Conservation (phyloP, 2,329 filamentous ascomycete genomes). For the Penicillium sp. region DNA sequence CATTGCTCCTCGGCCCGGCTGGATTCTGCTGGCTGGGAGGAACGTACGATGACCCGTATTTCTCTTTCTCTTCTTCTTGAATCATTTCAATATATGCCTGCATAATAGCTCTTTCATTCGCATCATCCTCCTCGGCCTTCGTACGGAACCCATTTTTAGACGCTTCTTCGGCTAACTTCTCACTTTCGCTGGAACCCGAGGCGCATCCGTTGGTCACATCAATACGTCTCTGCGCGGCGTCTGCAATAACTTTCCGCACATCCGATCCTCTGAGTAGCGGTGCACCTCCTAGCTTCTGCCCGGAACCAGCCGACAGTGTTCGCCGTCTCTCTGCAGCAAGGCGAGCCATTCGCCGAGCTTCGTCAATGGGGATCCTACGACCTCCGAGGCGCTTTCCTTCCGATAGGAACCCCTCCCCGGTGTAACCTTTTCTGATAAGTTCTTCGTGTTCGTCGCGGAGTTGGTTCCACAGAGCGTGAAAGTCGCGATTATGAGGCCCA, state of each 20-base stretch:
- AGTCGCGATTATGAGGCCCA: constrained; percentile 76
- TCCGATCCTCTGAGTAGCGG: constrained; percentile 57
- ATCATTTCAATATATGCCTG: constrained; percentile 82
- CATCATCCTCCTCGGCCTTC: constrained; percentile 80
- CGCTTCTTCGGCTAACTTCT: constrained; percentile 64
- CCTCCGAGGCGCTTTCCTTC: constrained; percentile 72
- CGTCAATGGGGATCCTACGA: constrained; percentile 59
- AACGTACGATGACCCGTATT: constrained; percentile 55
- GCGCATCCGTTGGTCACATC: constrained; percentile 70
- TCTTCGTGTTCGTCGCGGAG: constrained; percentile 80
- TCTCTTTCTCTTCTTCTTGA: constrained; percentile 68
- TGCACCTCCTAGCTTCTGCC: constrained; percentile 68
- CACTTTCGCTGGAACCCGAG: constrained; percentile 62
- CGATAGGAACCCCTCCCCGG: constrained; percentile 81
- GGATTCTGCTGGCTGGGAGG: constrained; percentile 52
- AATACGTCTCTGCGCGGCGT: constrained; percentile 66
- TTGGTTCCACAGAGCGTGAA: constrained; percentile 84
- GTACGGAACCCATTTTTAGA: constrained; percentile 73
- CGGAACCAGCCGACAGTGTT: constrained; percentile 57
- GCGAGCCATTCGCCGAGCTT: constrained; percentile 70
- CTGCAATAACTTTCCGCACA: constrained; percentile 67
- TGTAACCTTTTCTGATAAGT: constrained; percentile 76
- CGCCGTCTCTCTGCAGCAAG: constrained; percentile 69
- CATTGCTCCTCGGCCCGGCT: constrained; percentile 41
- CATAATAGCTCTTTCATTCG: constrained; percentile 81